A percentile compares a stretch with the other conserved stretches of the same genome.
phyloP scores from a whole-genome alignment of 148 eudicot genomes.

The Vaccinium darrowii region DNA sequence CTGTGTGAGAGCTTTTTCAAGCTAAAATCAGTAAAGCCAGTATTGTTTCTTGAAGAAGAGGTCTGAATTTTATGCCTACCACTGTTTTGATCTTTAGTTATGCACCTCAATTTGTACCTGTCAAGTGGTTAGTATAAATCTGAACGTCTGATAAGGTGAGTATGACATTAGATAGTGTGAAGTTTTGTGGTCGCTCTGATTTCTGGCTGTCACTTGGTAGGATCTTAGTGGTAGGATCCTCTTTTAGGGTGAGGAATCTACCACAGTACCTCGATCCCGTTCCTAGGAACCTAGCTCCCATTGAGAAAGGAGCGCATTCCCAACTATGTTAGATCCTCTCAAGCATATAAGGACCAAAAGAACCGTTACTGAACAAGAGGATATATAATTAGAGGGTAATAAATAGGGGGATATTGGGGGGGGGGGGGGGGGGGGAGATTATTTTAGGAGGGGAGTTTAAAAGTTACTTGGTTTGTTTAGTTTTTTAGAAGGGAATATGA shows the following conservation, averaged over 20 bases:
- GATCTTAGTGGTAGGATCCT: background rate
- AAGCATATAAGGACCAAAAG: background rate
- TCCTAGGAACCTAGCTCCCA: background rate
- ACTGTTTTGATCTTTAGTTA: background rate
- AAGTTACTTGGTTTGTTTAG: too few relatives aligned
- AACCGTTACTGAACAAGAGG: background rate
- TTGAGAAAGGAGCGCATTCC: background rate
- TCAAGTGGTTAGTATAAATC: background rate
- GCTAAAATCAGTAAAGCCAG: constrained; percentile 65
- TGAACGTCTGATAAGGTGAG: background rate
- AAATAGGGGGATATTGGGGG: too few relatives aligned
- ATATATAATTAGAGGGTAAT: background rate
- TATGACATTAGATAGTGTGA: background rate
- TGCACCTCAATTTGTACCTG: background rate
- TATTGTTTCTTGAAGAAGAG: constrained; percentile 77
- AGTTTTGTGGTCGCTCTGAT: background rate
- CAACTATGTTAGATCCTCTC: background rate
- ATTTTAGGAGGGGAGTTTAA: too few relatives aligned
- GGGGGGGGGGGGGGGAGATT: too few relatives aligned
- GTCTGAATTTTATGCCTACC: constrained; percentile 33
- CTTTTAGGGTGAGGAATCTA: background rate
- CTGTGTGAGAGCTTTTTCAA: constrained; percentile 92
- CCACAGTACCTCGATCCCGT: background rate
- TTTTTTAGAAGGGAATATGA: too few relatives aligned
- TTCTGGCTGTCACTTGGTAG: background rate